Conservation (phyloP, 1,284 basidiomycete genomes). For the Rhodotorula glutinis region DNA sequence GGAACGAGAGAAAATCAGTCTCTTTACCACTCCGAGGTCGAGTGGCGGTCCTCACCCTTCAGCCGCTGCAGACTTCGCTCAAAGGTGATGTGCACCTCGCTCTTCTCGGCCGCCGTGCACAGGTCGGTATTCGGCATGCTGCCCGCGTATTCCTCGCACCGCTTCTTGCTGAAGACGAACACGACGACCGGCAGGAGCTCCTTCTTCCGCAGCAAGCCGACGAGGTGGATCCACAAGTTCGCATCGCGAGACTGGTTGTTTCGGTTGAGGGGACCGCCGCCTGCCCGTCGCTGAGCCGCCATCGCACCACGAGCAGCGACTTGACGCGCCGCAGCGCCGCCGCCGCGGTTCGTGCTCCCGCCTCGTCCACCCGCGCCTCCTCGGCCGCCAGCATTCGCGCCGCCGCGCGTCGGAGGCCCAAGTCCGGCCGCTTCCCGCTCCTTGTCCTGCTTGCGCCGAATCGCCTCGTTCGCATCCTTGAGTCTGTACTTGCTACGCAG, state of each 20-base stretch:
- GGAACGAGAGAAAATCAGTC: background rate
- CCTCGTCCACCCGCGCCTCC: slow-evolving; percentile 55
- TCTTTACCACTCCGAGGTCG: background rate
- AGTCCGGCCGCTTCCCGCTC: slow-evolving; percentile 91
- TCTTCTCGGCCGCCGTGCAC: slow-evolving; percentile 81
- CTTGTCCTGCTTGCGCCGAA: slow-evolving; percentile 93
- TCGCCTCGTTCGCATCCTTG: slow-evolving; percentile 81
- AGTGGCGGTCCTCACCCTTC: slow-evolving; percentile 62
- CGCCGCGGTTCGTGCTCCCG: slow-evolving; percentile 53
- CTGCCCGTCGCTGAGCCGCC: slow-evolving; percentile 30
- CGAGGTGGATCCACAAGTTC: slow-evolving; percentile 80
- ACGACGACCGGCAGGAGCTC: slow-evolving; percentile 87
- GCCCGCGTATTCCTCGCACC: slow-evolving; percentile 92
- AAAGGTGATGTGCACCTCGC: slow-evolving; percentile 90
- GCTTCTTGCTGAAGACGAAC: slow-evolving; percentile 95
- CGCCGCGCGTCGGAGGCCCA: slow-evolving; percentile 64
- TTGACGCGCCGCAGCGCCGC: slow-evolving; percentile 26
- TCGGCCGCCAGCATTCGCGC: slow-evolving; percentile 56
- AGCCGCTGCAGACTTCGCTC: slow-evolving; percentile 87
- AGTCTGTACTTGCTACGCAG: too few relatives aligned
- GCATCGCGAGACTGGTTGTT: slow-evolving; percentile 69
- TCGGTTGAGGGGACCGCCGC: slow-evolving; percentile 59
- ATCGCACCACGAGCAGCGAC: slow-evolving; percentile 41
- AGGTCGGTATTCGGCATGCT: slow-evolving; percentile 87
- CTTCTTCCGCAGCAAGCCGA: slow-evolving; percentile 81